Conservation (phyloP, 1,284 basidiomycete genomes). For the Volvariella surrecta region DNA sequence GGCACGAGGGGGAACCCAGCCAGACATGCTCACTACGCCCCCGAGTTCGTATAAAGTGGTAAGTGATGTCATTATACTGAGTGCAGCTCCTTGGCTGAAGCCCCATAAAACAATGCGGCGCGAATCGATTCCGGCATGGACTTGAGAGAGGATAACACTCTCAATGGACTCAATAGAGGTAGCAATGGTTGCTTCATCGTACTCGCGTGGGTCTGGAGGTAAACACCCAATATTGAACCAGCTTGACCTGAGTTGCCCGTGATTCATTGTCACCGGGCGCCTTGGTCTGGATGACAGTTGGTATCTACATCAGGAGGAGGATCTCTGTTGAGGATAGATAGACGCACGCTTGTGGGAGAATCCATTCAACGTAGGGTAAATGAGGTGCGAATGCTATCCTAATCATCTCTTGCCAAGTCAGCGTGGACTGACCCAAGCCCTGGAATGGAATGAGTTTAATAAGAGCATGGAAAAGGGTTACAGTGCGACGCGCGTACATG, state of each 20-base stretch:
- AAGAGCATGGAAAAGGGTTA: neutral
- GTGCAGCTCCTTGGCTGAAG: conserved; percentile 37
- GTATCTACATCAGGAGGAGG: no score
- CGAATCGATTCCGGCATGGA: conserved; percentile 27
- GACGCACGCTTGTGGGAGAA: conserved; percentile 35
- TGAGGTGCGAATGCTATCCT: conserved; percentile 23
- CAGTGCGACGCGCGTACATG: conserved; percentile 11
- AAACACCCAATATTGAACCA: conserved; percentile 37
- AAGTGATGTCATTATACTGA: conserved; percentile 28
- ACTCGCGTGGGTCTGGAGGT: conserved; percentile 28
- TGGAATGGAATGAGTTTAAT: conserved; percentile 10
- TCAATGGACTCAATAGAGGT: conserved; percentile 30
- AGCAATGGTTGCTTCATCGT: conserved; percentile 27
- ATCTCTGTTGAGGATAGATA: neutral
- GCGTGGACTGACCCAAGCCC: conserved; percentile 31
- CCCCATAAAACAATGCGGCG: conserved; percentile 30
- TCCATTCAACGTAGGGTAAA: conserved; percentile 32
- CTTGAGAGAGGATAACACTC: conserved; percentile 27
- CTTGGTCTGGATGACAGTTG: conserved; percentile 13
- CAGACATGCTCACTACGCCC: conserved; percentile 34
- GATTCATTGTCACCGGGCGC: conserved; percentile 23
- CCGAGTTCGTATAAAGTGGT: conserved; percentile 33
- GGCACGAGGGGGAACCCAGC: conserved; percentile 31
- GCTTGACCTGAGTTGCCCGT: conserved; percentile 24
- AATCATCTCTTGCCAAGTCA: conserved; percentile 24